Percentiles rank a stretch among this genome's conserved stretches.
These are phyloP conservation scores for Didymella exigua DNA, from an alignment of 2,329 filamentous ascomycete species.

Conservation along the genomic window DNA sequence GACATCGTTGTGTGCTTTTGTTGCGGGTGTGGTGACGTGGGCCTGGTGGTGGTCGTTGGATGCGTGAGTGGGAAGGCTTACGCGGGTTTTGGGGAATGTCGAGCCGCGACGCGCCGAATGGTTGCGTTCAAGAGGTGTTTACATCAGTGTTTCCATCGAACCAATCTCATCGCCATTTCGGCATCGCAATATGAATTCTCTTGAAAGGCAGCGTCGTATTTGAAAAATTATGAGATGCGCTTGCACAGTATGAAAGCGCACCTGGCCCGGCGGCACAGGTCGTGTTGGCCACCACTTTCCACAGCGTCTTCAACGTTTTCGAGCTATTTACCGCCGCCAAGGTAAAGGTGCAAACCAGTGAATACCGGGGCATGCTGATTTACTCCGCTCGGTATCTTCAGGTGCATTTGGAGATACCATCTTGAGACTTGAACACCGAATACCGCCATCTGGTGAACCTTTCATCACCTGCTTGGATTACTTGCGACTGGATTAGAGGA, in stretches of 20 bases:
- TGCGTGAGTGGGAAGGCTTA: conserved; percentile 16
- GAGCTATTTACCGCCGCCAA: not conserved
- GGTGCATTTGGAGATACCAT: not conserved
- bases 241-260: not conserved
- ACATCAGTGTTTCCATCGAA: not conserved
- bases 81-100: conserved; percentile 21
- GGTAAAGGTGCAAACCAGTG: not conserved
- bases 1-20: not conserved
- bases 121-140: not conserved
- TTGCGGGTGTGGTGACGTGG: not conserved
- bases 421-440: not conserved
- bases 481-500: not conserved
- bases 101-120: not conserved
- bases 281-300: not conserved
- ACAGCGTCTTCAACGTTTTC: not conserved
- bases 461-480: not conserved
- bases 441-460: not conserved
- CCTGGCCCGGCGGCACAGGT: not conserved
- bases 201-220: not conserved
- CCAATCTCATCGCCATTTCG: not conserved
- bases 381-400: not conserved
- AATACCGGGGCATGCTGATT: not conserved
- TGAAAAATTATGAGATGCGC: not conserved
- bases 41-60: conserved; percentile 2
- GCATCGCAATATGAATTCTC: not conserved